Evolutionary conservation across 768 basidiomycete genomes (phyloP).

Genomic region (Hypholoma fasciculare): DNA sequence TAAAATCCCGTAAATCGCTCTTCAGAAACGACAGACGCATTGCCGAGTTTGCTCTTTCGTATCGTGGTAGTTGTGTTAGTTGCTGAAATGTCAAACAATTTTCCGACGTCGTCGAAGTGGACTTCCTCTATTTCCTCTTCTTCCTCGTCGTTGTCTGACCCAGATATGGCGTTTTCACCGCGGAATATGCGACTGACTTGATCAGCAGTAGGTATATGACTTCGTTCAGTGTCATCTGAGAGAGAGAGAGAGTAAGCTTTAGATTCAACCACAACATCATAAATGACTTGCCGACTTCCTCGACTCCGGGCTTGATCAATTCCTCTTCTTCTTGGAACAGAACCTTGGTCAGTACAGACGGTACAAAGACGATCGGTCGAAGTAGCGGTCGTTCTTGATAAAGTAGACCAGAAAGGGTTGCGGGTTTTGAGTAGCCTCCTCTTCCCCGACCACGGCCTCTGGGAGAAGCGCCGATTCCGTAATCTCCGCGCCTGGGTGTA

Average conservation of each 20-base stretch:
- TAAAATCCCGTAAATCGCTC: constrained; percentile 18
- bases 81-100: constrained; percentile 37
- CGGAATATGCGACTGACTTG: constrained; percentile 65
- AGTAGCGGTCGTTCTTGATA: constrained; percentile 61
- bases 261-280: background rate
- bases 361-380: constrained; percentile 71
- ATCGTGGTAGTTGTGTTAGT: constrained; percentile 15
- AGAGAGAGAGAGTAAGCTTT: constrained; percentile 8
- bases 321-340: constrained; percentile 63
- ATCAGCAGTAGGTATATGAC: constrained; percentile 71
- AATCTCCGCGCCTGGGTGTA: constrained; percentile 24
- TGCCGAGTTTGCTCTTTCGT: constrained; percentile 15
- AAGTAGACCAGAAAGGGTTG: constrained; percentile 56
- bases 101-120: constrained; percentile 64
- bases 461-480: constrained; percentile 25
- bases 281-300: constrained; percentile 47
- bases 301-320: constrained; percentile 51
- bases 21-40: constrained; percentile 8
- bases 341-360: constrained; percentile 47
- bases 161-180: constrained; percentile 25
- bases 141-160: constrained; percentile 28
- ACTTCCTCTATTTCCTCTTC: constrained; percentile 49
- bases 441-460: constrained; percentile 25
- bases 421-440: constrained; percentile 26
- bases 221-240: constrained; percentile 48